Percentiles rank a stretch among this genome's conserved stretches.
phyloP scores from a whole-genome alignment of 345 rosid species.

The Reutealis trisperma region DNA sequence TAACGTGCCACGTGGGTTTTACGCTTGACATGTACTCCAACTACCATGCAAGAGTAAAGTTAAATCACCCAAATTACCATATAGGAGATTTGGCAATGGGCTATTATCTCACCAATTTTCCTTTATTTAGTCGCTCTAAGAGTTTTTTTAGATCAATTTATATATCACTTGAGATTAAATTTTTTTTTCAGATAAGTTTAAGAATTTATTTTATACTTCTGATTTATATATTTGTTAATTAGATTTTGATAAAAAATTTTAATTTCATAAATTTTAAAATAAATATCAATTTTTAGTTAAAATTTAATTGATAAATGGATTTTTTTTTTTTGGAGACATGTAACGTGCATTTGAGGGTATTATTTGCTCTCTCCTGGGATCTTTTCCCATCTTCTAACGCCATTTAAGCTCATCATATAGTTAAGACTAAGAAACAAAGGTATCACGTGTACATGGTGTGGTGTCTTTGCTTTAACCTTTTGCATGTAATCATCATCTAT shows the following conservation, averaged over 20 bases:
- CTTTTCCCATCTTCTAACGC: slow-evolving; percentile 14
- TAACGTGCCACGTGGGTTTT: slow-evolving; percentile 10
- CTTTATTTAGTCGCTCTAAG: too few species aligned
- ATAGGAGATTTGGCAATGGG: too few species aligned
- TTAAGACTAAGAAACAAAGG: slow-evolving; percentile 20
- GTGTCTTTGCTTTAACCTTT: slow-evolving; percentile 13
- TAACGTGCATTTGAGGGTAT: slow-evolving; percentile 10
- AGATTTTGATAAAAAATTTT: too few species aligned
- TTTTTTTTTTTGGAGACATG: background rate
- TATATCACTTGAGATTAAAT: too few species aligned
- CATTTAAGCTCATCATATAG: slow-evolving; percentile 5
- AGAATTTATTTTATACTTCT: too few species aligned
- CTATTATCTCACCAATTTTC: too few species aligned
- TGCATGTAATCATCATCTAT: slow-evolving; percentile 14
- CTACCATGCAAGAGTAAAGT: slow-evolving; percentile 20
- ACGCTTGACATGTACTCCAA: slow-evolving; percentile 17
- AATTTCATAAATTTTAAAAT: too few species aligned
- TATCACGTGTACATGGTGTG: slow-evolving; percentile 15
- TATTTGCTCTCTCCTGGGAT: background rate
- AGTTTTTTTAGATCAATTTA: too few species aligned
- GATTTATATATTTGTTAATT: too few species aligned
- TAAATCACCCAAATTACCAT: slow-evolving; percentile 9
- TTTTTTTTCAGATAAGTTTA: too few species aligned
- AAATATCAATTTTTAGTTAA: too few species aligned
- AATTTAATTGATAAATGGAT: background rate